Evolutionary conservation across 129 eudicot species (phyloP), one percentile per base, ranked within the genome.

Genomic region (Arctium minus): DNA sequence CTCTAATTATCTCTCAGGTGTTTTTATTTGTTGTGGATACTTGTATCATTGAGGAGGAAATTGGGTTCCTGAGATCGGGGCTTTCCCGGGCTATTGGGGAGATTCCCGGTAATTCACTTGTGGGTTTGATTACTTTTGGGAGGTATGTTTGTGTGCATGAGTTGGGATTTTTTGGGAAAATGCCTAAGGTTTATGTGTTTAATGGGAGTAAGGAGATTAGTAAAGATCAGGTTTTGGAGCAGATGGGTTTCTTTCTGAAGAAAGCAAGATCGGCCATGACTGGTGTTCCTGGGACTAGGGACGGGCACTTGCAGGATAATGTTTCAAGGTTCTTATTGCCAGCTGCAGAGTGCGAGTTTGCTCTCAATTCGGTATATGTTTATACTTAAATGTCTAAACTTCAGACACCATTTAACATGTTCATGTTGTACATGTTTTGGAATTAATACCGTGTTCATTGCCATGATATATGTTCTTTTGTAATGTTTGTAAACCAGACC

Each of bases 61-160:
- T 95, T 27, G 94, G 93, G 64, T 93, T 42, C 10, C 76, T 95
- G 85, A 93, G 90, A 79, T 88, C 90, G 5, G 92, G 93, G 9
- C 48, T 95, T 79, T 85, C 91, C 8, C 85, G 92, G 85, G 95
- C 89, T 5, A 79, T 91, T 72, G 97, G 96, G 80, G 87, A 90
- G 79, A 73, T 93, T 70, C 88, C 91, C 1, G 99, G 88, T 73
- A 86, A 90, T 83, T 89, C 94, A 8, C 88, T 93, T 69, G 92
- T 96, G 46, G 99, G 99, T 64, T 86, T 96, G 92, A 89, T 96
- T 53, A 96, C 98, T 8, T 96, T 96, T 80, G 99, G 99, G 86
- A 96, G 88, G 65, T 93, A 82, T 84, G 98, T 93, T 30, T 89
- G 88, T 81, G 97, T 96, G 15, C 99, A 96, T 86, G 99, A 96